These are phyloP conservation scores for Parasarocladium wereldwijsianum DNA, from an alignment of 2,329 filamentous ascomycete genomes.

Conservation along the genomic window DNA sequence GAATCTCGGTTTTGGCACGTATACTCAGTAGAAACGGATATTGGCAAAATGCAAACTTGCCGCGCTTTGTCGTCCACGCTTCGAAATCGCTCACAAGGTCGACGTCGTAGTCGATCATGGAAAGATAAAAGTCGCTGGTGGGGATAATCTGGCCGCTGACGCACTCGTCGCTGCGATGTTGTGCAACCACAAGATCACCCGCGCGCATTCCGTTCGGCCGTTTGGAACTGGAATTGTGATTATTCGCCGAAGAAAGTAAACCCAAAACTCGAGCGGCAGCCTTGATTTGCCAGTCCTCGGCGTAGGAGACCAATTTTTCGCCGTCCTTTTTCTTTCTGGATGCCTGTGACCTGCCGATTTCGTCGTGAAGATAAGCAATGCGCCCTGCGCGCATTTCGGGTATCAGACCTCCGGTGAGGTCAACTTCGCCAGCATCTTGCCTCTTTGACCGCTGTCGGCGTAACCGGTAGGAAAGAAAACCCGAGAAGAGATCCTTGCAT, in stretches of 20 bases:
- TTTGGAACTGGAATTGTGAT: slow-evolving; percentile 26
- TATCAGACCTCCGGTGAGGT: slow-evolving; percentile 53
- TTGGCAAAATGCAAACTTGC: slow-evolving; percentile 77
- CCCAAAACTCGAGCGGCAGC: slow-evolving; percentile 69
- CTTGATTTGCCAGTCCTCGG: slow-evolving; percentile 81
- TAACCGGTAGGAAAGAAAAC: slow-evolving; percentile 71
- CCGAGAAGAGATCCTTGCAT: slow-evolving; percentile 61
- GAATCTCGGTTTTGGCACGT: slow-evolving; percentile 79
- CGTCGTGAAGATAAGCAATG: slow-evolving; percentile 61
- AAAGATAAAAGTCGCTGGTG: slow-evolving; percentile 78
- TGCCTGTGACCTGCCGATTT: slow-evolving; percentile 41
- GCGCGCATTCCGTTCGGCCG: slow-evolving; percentile 13
- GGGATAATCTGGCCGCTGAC: slow-evolving; percentile 52
- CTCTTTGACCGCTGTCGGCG: slow-evolving; percentile 56
- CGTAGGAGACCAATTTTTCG: slow-evolving; percentile 45
- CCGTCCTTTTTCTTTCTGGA: slow-evolving; percentile 38
- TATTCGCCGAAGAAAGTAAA: slow-evolving; percentile 71
- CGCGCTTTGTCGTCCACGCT: slow-evolving; percentile 62
- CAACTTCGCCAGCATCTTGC: slow-evolving; percentile 41
- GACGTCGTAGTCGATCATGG: slow-evolving; percentile 62
- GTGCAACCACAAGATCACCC: background rate
- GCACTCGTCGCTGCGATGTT: slow-evolving; percentile 9
- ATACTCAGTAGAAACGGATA: slow-evolving; percentile 88
- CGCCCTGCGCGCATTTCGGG: slow-evolving; percentile 57
- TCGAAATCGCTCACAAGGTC: slow-evolving; percentile 80